A percentile compares a stretch with the other conserved stretches of the same genome.
phyloP scores from a whole-genome alignment of 1,284 basidiomycete genomes.

The Ceratobasidium sp. region DNA sequence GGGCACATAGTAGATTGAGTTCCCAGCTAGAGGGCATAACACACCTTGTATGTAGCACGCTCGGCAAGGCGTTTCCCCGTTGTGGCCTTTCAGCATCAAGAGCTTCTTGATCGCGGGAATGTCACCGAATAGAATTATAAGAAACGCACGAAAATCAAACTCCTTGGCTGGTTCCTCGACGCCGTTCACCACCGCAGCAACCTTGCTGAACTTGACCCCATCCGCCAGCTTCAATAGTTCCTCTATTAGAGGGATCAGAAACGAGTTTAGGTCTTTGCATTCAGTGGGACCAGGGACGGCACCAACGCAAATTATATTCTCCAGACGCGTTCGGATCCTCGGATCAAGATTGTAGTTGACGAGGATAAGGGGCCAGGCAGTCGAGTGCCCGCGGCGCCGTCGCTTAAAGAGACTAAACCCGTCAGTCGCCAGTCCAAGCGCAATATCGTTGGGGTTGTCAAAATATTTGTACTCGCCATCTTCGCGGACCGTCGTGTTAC shows the following conservation, averaged over 20 bases:
- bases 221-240: constrained; percentile 42
- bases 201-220: too few relatives aligned
- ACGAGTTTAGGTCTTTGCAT: constrained; percentile 47
- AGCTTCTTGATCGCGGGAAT: constrained; percentile 40
- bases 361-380: constrained; percentile 52
- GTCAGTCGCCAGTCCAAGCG: constrained; percentile 56
- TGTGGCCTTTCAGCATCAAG: background rate
- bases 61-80: background rate
- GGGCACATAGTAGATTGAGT: constrained; percentile 29
- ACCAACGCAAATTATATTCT: constrained; percentile 46
- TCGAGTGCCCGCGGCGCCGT: constrained; percentile 55
- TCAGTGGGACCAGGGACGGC: constrained; percentile 46
- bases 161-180: too few relatives aligned
- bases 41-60: constrained; percentile 44
- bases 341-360: constrained; percentile 49
- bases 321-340: constrained; percentile 20
- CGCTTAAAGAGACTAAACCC: constrained; percentile 55
- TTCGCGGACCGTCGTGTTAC: constrained; percentile 50
- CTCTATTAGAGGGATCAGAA: constrained; percentile 38
- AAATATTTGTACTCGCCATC: constrained; percentile 49
- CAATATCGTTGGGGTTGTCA: constrained; percentile 53
- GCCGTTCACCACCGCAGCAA: too few relatives aligned
- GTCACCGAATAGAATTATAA: constrained; percentile 44
- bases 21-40: background rate
- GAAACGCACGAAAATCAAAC: too few relatives aligned